Evolutionary conservation across 164 flowering plant species (phyloP), one percentile per base, ranked within the genome.

Genomic region (Litsea cubeba): DNA sequence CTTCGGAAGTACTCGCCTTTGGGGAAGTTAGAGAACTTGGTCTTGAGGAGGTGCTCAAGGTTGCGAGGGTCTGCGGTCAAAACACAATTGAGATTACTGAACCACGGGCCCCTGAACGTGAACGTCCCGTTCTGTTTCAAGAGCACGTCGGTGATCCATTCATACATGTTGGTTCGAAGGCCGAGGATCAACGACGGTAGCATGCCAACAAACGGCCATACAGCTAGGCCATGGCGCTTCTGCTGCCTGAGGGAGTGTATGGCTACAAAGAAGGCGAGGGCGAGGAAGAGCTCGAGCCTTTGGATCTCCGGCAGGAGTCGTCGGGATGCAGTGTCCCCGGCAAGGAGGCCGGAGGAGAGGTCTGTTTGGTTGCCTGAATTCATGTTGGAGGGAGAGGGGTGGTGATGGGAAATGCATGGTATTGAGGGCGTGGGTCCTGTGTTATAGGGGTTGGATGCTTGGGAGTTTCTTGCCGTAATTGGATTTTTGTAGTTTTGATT

Each of bases 131-230:
- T 85, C 50, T 80, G 89, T 1, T 68, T 74, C 65, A 26, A 12
- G 14, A 93, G 82, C 0, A 89, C 78, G 3, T 68, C 83, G 2
- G 96, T 60, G 4, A 91, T 65, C 97, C 94, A 93, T 62, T 93
- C 96, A 50, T 95, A 91, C 71, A 84, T 18, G 78, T 92, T 69
- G n/a, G 18, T 66, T 1, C 79, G 82, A 4, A 89, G 71, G 7
- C 80, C 95, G 3, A 63, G 1, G 32, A 84, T 18, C 77, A 93
- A 67, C 0, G 98, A 91, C 4, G 98, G 98, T 11, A 91, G 69
- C 97, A 93, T 95, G 1, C 99, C 97, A 6, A 95, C 51, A 20
- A 95, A 35, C 0, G 99, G 99, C 99, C 99, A 93, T 1, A 81
- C 77, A 1, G 96, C 84, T 7, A 93, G 81, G 18, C 99, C 99